These are phyloP conservation scores for Teratosphaeria epicoccoides DNA, from an alignment of 2,329 filamentous ascomycete species.

Conservation along the genomic window DNA sequence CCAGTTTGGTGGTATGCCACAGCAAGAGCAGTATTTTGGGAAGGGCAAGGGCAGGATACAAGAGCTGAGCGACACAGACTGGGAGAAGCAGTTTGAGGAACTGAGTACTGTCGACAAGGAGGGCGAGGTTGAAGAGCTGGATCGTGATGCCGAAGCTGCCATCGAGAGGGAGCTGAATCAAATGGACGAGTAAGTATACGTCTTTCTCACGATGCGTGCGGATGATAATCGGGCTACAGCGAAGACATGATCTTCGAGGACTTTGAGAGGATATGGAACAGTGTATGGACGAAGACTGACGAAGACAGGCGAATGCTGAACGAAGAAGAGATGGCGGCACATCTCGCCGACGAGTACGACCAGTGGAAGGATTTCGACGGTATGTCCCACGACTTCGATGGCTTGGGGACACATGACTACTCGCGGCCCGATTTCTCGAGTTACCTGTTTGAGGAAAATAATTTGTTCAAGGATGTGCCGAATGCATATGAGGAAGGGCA, in stretches of 20 bases:
- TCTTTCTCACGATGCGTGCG: neutral
- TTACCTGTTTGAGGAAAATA: slow-evolving; percentile 92
- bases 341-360: slow-evolving; percentile 65
- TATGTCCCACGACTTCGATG: slow-evolving; percentile 53
- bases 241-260: slow-evolving; percentile 48
- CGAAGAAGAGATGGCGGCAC: slow-evolving; percentile 50
- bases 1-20: slow-evolving; percentile 31
- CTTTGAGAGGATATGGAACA: slow-evolving; percentile 82
- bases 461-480: slow-evolving; percentile 67
- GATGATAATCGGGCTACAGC: neutral
- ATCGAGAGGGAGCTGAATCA: slow-evolving; percentile 81
- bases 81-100: slow-evolving; percentile 93
- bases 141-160: slow-evolving; percentile 56
- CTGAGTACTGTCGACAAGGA: slow-evolving; percentile 59
- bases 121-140: slow-evolving; percentile 38
- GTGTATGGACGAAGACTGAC: slow-evolving; percentile 64
- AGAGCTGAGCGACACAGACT: slow-evolving; percentile 83
- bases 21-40: slow-evolving; percentile 44
- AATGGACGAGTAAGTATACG: slow-evolving; percentile 66
- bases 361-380: slow-evolving; percentile 71
- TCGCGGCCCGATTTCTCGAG: slow-evolving; percentile 54
- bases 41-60: slow-evolving; percentile 79
- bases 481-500: slow-evolving; percentile 91
- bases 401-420: slow-evolving; percentile 48
- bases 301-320: slow-evolving; percentile 55